These are phyloP conservation scores for Blumeria graminis DNA, from an alignment of 2,329 filamentous ascomycete species.

Conservation along the genomic window DNA sequence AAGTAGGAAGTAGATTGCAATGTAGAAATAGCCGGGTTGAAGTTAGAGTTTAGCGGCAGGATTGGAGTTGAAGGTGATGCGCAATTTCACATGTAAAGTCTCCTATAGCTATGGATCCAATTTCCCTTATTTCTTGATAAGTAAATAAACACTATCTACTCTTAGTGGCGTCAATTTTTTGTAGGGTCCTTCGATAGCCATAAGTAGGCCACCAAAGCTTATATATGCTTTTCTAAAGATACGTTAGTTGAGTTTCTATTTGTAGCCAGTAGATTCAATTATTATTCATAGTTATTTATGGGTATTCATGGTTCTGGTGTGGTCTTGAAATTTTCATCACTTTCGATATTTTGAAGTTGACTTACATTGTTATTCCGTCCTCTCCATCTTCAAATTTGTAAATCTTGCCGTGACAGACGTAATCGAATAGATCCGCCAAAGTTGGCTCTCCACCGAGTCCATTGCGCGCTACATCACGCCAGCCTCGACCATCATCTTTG, in stretches of 20 bases:
- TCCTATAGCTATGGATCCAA: background rate
- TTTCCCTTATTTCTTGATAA: conserved; percentile 57
- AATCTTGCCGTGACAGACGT: conserved; percentile 72
- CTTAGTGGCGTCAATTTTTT: conserved; percentile 82
- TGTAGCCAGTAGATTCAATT: background rate
- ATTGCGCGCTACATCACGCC: conserved; percentile 47
- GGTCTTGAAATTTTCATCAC: background rate
- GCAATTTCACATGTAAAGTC: too few relatives aligned
- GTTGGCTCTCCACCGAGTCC: conserved; percentile 29
- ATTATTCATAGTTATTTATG: background rate
- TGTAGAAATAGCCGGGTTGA: too few relatives aligned
- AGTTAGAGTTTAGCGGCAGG: too few relatives aligned
- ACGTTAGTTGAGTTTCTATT: conserved; percentile 2
- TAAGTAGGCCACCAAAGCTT: conserved; percentile 76
- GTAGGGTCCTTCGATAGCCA: conserved; percentile 80
- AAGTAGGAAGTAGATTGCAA: too few relatives aligned
- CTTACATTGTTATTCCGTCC: conserved; percentile 68
- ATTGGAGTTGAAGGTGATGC: too few relatives aligned
- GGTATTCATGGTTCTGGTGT: too few relatives aligned
- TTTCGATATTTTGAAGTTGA: conserved; percentile 9
- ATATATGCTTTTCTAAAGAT: conserved; percentile 61
- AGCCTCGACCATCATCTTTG: conserved; percentile 53
- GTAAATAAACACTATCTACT: conserved; percentile 81
- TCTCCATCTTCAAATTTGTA: conserved; percentile 66
- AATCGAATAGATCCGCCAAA: conserved; percentile 61